Evolutionary conservation across 2,329 filamentous ascomycete species (phyloP), one percentile per base, ranked within the genome.

Genomic region (Leptographium galeiforme): DNA sequence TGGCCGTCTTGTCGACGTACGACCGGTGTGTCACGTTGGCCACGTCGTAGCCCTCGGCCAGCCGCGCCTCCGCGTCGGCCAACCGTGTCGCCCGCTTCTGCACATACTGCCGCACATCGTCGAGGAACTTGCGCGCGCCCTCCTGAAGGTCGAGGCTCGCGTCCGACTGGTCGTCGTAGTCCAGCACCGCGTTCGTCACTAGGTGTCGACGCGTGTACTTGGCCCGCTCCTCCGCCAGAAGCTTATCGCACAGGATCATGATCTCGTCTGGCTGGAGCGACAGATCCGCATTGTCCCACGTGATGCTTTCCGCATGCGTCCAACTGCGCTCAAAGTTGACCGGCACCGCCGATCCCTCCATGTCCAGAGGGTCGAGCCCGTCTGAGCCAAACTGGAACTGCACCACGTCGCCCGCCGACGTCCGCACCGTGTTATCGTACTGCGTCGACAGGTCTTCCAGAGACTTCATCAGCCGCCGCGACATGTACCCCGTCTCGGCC

Each of bases 401-500:
- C 2, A 98, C 89, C 56, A 98, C 85, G 36, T 83, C 84, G 8
- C 87, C 87, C 2, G 84, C 85, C 0, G 90, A 96, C 33, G 91
- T 97, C 54, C 93, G 82, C 0, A 98, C 91, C 0, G 93, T 98
- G 62, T 94, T 81, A 62, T 98, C 93, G 62, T 98, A 98, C 62
- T 89, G 82, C 0, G 87, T 89, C 1, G 90, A 95, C 4, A 97
- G 72, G 73, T 98, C 93, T 66, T 98, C 93, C 49, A 98, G 71
- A 4, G 89, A 95, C 70, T 98, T 98, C 91, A 98, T 98, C 65
- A 98, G 68, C 61, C 93, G 84, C 70, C 93, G 84, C 58, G 91
- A 97, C 93, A 98, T 98, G 71, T 98, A 98, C 59, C 93, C 93
- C 12, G 93, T 98, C 68, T 98, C 93, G 52, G 93, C 93, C 52